These are phyloP conservation scores for Lactifluus piperatus DNA, from an alignment of 768 basidiomycete species.

Conservation along the genomic window DNA sequence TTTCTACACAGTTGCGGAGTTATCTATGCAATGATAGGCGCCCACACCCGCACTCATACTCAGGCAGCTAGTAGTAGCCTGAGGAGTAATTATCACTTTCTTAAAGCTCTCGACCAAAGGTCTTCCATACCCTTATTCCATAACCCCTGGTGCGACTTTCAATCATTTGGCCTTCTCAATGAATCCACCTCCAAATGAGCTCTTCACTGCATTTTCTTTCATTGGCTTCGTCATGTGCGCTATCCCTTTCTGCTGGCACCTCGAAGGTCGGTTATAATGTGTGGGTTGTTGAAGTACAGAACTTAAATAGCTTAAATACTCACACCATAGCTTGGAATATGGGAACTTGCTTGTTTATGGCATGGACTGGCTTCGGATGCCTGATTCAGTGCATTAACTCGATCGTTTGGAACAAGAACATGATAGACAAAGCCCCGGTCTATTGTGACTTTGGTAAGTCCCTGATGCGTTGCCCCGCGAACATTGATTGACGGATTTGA, in stretches of 20 bases:
- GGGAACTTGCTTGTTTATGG: constrained; percentile 65
- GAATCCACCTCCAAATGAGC: constrained; percentile 9
- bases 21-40: too few species aligned
- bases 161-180: not conserved
- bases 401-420: constrained; percentile 58
- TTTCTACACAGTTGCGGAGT: too few species aligned
- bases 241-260: constrained; percentile 49
- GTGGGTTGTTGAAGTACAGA: too few species aligned
- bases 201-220: constrained; percentile 33
- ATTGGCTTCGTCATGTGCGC: constrained; percentile 39
- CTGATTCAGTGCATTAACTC: constrained; percentile 58
- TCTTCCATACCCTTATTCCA: too few species aligned
- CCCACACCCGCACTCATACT: too few species aligned
- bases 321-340: constrained; percentile 48
- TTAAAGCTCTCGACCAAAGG: too few species aligned
- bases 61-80: too few species aligned
- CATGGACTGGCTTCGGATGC: constrained; percentile 53
- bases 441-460: constrained; percentile 54
- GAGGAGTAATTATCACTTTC: too few species aligned
- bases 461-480: not conserved
- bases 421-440: constrained; percentile 35
- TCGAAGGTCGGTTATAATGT: constrained; percentile 30
- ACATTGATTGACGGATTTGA: not conserved
- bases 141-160: too few species aligned
- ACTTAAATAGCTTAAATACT: not conserved